These are phyloP conservation scores for Fusarium sp. DNA, from an alignment of 2,329 filamentous ascomycete species.

Conservation along the genomic window DNA sequence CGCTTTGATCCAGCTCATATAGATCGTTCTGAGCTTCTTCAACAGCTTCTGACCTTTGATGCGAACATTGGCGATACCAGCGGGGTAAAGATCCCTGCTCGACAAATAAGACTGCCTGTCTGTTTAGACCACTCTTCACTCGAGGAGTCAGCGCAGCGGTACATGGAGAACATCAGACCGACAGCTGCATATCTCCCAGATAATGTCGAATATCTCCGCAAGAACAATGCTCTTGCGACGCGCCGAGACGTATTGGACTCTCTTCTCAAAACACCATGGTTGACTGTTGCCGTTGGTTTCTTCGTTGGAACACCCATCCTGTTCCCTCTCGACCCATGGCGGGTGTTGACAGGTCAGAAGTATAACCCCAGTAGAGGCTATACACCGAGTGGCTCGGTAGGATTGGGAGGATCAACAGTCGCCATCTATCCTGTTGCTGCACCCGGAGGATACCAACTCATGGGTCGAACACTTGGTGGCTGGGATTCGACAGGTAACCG, in stretches of 20 bases:
- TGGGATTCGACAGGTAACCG: slow-evolving; percentile 47
- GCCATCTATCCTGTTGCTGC: slow-evolving; percentile 49
- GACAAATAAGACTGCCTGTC: background rate
- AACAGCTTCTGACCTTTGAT: background rate
- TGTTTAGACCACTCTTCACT: background rate
- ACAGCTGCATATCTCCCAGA: background rate
- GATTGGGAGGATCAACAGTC: slow-evolving; percentile 39
- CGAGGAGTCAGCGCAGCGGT: background rate
- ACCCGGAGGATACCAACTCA: slow-evolving; percentile 52
- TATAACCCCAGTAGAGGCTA: background rate
- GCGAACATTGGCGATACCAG: background rate
- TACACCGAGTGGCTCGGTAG: background rate
- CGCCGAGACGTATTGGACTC: slow-evolving; percentile 45
- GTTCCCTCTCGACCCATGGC: slow-evolving; percentile 43
- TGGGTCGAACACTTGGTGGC: slow-evolving; percentile 44
- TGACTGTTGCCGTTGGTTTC: slow-evolving; percentile 46
- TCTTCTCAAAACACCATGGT: slow-evolving; percentile 44
- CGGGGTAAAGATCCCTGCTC: background rate
- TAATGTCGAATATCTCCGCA: background rate
- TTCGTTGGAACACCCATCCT: slow-evolving; percentile 49
- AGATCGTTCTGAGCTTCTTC: background rate
- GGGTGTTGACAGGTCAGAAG: slow-evolving; percentile 36
- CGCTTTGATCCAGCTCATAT: background rate
- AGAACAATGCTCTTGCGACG: slow-evolving; percentile 10
- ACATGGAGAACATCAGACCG: background rate